These are phyloP conservation scores for Teratosphaeria pseudoeucalypti DNA, from an alignment of 2,329 filamentous ascomycete genomes.

Conservation along the genomic window DNA sequence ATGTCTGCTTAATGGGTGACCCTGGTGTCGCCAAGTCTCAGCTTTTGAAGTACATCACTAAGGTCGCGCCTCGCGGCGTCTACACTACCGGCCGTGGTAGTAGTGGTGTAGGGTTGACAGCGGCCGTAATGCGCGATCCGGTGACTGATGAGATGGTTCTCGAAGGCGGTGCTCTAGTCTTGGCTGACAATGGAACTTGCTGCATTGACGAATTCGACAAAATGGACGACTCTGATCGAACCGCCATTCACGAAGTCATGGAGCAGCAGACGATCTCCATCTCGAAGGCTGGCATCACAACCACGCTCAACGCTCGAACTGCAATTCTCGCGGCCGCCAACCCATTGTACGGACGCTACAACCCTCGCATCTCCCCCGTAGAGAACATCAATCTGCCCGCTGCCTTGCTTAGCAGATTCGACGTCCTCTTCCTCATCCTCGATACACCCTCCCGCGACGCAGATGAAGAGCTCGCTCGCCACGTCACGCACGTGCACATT, in stretches of 20 bases:
- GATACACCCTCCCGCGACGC: conserved; percentile 84
- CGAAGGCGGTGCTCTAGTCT: conserved; percentile 67
- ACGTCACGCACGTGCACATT: conserved; percentile 96
- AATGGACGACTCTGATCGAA: conserved; percentile 76
- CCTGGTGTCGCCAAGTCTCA: conserved; percentile 99
- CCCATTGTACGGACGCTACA: conserved; percentile 94
- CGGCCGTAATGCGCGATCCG: conserved; percentile 73
- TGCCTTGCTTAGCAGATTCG: conserved; percentile 90
- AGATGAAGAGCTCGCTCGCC: conserved; percentile 86
- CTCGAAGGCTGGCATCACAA: conserved; percentile 89
- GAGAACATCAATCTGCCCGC: conserved; percentile 99
- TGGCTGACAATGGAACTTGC: conserved; percentile 76
- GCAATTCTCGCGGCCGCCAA: conserved; percentile 81
- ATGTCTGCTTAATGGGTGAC: conserved; percentile 97
- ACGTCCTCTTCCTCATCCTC: conserved; percentile 90
- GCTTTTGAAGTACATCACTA: conserved; percentile 94
- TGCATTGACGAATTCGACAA: conserved; percentile 84
- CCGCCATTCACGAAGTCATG: conserved; percentile 81
- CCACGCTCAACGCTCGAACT: conserved; percentile 88
- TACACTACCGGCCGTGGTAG: conserved; percentile 74
- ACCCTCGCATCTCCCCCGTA: conserved; percentile 90
- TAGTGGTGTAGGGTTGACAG: conserved; percentile 72
- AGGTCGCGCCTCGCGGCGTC: conserved; percentile 86
- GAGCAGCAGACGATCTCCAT: conserved; percentile 81
- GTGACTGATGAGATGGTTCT: conserved; percentile 79